Percentiles rank a stretch among this genome's conserved stretches.
Conservation (phyloP, 495 filamentous ascomycete species). For the Annulohypoxylon nitens region DNA sequence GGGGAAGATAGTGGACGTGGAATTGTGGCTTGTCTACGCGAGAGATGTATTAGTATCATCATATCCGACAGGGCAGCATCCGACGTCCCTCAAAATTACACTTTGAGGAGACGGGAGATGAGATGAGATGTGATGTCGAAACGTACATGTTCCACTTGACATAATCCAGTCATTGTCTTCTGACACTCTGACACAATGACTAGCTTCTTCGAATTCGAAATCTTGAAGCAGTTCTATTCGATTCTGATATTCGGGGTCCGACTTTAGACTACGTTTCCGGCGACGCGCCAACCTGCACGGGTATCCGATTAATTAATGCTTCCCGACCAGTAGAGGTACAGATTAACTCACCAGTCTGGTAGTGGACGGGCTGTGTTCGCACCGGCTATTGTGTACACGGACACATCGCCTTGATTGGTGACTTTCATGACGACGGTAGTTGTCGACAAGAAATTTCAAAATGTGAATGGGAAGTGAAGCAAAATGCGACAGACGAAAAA, state of each 20-base stretch:
- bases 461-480: background rate
- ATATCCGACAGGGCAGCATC: constrained; percentile 60
- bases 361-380: constrained; percentile 89
- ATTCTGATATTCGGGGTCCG: constrained; percentile 91
- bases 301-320: constrained; percentile 14
- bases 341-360: constrained; percentile 76
- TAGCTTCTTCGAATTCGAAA: constrained; percentile 99
- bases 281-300: constrained; percentile 76
- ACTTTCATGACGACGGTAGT: constrained; percentile 37
- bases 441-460: constrained; percentile 1
- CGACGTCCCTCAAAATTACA: constrained; percentile 63
- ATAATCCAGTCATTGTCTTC: constrained; percentile 99
- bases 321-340: constrained; percentile 35
- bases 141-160: constrained; percentile 80
- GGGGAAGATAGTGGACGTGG: constrained; percentile 92
- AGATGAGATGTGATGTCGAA: background rate
- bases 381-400: constrained; percentile 96
- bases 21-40: constrained; percentile 89
- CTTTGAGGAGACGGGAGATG: background rate
- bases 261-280: constrained; percentile 91
- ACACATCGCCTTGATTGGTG: constrained; percentile 76
- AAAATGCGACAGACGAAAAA: constrained; percentile 5
- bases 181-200: constrained; percentile 87
- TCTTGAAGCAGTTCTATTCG: constrained; percentile 96
- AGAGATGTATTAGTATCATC: constrained; percentile 2